Evolutionary conservation across 2,329 filamentous ascomycete species (phyloP).

Genomic region (Cytospora chrysosperma): DNA sequence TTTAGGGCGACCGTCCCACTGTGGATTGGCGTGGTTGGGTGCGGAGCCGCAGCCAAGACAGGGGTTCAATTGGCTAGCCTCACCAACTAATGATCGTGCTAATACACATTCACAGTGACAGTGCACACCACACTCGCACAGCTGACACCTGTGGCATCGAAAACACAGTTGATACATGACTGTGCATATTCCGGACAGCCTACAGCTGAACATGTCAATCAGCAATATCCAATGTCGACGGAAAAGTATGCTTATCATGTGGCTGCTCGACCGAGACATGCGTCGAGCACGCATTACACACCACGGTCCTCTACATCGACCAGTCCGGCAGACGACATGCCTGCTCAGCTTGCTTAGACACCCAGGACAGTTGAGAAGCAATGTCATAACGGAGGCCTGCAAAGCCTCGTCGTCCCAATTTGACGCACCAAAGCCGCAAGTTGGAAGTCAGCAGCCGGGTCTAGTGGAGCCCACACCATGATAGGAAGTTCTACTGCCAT

Average conservation of each 20-base stretch:
- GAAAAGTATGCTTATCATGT: neutral
- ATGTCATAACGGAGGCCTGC: neutral
- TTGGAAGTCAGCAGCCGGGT: conserved; percentile 19
- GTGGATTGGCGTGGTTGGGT: neutral
- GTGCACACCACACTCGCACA: too few species aligned
- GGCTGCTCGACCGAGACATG: conserved; percentile 17
- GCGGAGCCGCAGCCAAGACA: neutral
- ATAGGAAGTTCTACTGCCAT: conserved; percentile 6
- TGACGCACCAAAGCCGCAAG: conserved; percentile 8
- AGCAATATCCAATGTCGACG: neutral
- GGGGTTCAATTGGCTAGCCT: neutral
- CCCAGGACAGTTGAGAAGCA: neutral
- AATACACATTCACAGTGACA: too few species aligned
- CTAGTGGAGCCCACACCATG: conserved; percentile 13
- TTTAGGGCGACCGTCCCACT: neutral
- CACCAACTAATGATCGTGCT: neutral
- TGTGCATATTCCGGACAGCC: neutral
- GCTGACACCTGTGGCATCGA: neutral
- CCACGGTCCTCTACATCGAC: neutral
- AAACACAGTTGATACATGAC: neutral
- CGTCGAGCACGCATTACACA: neutral
- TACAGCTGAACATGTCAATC: conserved; percentile 7
- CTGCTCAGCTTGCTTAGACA: neutral
- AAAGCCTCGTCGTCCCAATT: neutral
- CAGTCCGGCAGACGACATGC: conserved; percentile 2